Base-by-base conservation (phyloP, 768 basidiomycete species). In the Leccinum fibrillosum region DNA sequence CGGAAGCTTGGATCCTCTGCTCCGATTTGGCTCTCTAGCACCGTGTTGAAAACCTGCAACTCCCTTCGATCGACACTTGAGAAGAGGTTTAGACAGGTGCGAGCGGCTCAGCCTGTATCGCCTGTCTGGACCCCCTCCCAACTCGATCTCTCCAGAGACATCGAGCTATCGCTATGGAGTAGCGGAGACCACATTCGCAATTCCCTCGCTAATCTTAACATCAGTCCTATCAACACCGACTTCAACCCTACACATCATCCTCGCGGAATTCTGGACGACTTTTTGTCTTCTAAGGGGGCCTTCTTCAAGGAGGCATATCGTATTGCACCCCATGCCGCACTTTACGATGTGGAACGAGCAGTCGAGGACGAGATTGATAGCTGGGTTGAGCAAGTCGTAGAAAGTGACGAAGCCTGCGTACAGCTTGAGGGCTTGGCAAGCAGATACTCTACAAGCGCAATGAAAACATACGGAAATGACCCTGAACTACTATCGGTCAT, bases 401-500 rank as follows among this genome's bases (percentile, higher is more conserved):
- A 48, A 12, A 48, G 23, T 17, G 25, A 48, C 9, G 47, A 48
- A 26, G 47, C 62, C 7, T 60, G 68, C 2, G 44, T 50, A 12
- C 53, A 56, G 30, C 53, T 69, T 15, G 65, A 63, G 55, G 47
- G 61, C 1, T 72, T 68, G 45, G 69, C 70, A 21, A 55, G 42
- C n/a, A 42, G 57, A 10, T 75, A 79, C 48, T 63, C 65, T 3
- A 59, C 62, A 5, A 52, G 68, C 0, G 72, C 78, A 0, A 32
- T 35, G 28, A 17, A 37, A 1, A 55, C 53, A 5, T 78, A 77
- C 52, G 34, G 54, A 8, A 61, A 58, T 6, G 76, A 72, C 28
- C 74, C 78, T 8, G 78, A 80, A 49, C 57, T 70, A 26, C 45
- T 69, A 6, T 81, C 80, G 0, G 54, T 76, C 2, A 78, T 82